Percentiles rank a stretch among this genome's conserved stretches.
Evolutionary conservation across 768 basidiomycete genomes (phyloP).

Genomic region (Tylopilus sp.): DNA sequence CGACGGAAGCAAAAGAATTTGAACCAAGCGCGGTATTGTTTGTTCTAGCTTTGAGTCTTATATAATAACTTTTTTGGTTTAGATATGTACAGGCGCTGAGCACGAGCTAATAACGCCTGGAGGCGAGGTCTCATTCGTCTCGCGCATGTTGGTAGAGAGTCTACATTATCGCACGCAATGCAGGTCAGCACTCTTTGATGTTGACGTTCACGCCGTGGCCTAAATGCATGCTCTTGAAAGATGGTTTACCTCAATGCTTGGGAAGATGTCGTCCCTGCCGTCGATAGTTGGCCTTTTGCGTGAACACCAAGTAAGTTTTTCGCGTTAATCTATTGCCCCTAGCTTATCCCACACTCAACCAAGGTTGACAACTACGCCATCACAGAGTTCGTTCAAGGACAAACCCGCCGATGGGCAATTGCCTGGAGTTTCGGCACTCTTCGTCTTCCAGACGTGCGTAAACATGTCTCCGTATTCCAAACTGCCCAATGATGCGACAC

Average conservation of each 20-base stretch:
- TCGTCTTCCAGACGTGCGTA: conserved; percentile 76
- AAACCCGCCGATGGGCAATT: conserved; percentile 89
- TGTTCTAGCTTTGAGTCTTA: background rate
- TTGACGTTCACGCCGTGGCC: background rate
- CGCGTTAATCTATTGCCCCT: background rate
- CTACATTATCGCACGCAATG: conserved; percentile 46
- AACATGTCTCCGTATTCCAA: background rate
- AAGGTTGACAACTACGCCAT: conserved; percentile 88
- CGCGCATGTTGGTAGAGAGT: conserved; percentile 76
- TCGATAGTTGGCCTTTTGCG: conserved; percentile 57
- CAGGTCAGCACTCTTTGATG: conserved; percentile 38
- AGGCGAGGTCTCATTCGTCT: conserved; percentile 80
- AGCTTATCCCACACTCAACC: background rate
- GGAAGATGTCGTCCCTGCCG: conserved; percentile 74
- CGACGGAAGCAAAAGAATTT: conserved; percentile 59
- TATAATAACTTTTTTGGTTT: background rate
- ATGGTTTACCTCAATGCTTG: conserved; percentile 94
- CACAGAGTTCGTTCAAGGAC: conserved; percentile 79
- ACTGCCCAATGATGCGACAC: conserved; percentile 33
- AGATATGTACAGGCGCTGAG: conserved; percentile 81
- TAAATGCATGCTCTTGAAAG: conserved; percentile 23
- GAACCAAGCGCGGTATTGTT: conserved; percentile 68
- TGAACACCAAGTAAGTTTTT: conserved; percentile 36
- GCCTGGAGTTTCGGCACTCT: conserved; percentile 74
- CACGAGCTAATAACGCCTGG: conserved; percentile 89